Conservation (phyloP, 805 yeast genomes). For the Monosporozyma yasuniensis region DNA sequence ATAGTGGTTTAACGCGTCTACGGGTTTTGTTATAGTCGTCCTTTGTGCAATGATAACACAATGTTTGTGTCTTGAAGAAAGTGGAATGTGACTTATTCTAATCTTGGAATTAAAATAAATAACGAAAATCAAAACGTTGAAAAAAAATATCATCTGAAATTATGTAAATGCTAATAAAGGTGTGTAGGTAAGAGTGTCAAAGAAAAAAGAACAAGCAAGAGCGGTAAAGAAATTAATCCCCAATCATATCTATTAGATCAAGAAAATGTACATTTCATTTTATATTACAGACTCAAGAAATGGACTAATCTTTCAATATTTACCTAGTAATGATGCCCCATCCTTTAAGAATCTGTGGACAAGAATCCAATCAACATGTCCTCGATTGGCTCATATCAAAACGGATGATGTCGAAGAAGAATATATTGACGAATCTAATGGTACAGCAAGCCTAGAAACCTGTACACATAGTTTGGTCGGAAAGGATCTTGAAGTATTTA, state of each 20-base stretch:
- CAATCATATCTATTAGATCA: not conserved
- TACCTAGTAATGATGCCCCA: conserved; percentile 23
- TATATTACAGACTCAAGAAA: conserved; percentile 23
- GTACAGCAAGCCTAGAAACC: not conserved
- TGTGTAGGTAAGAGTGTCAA: not conserved
- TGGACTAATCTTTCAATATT: conserved; percentile 21
- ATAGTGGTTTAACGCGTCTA: not conserved
- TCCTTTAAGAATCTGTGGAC: conserved; percentile 18
- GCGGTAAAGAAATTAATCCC: not conserved
- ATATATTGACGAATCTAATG: not conserved
- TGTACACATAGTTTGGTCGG: conserved; percentile 11
- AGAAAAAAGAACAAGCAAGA: not conserved
- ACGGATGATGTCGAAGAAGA: not conserved
- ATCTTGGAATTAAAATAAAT: not conserved
- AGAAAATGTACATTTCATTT: conserved; percentile 22
- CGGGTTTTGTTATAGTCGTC: not conserved
- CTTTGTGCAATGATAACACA: not conserved
- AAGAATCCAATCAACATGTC: conserved; percentile 18
- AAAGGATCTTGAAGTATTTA: conserved; percentile 18
- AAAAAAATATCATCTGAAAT: not conserved
- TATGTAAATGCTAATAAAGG: not conserved
- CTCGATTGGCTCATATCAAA: conserved; percentile 5
- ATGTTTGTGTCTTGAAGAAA: not conserved
- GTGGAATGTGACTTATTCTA: not conserved
- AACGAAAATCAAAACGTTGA: not conserved